Evolutionary conservation across 1,284 basidiomycete genomes (phyloP), one percentile per base, ranked within the genome.

Genomic region (Trichosporon sp.): DNA sequence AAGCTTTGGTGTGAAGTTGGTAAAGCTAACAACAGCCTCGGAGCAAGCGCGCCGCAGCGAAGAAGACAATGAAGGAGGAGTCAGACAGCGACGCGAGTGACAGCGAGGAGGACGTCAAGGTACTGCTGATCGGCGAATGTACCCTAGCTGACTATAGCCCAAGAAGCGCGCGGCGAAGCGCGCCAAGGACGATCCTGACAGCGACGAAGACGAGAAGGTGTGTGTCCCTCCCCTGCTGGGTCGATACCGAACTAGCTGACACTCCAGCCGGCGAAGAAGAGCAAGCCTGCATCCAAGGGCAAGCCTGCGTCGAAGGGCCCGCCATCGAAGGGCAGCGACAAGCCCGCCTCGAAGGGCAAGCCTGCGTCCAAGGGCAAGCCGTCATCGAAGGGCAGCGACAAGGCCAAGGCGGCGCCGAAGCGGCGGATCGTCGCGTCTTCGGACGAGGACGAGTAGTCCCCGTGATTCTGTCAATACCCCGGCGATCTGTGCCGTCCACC

Each of bases 41-140:
- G 18, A 60, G 56, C 56, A 60, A 60, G 56, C 56, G 56, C 27
- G 56, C 56, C 29, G 56, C 56, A 11, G 56, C 56, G 27, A 60
- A 29, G 29, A 60, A 60, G 56, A 13, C 56, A 15, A 18, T 60
- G 27, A 60, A 60, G 56, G 56, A 60, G 29, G 27, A 58, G 27
- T 31, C 56, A 29, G 21, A 60, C 27, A n/a, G 11, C 2, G 56
- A 60, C 18, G 29, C 18, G 15, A 31, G 29, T n/a, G n/a, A n/a
- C 18, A 31, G 27, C 18, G 56, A 32, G 29, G 75, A 74, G 15
- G 68, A 72, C 18, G 70, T 69, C n/a, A 68, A 65, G 23, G 66
- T 51, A 11, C n/a, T 68, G 56, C 9, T 31, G 13, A 1, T 23
- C 18, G 21, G 25, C 27, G 7, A 7, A 51, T 25, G 13, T n/a